Evolutionary conservation across 2,329 filamentous ascomycete genomes (phyloP), one percentile per base, ranked within the genome.

Genomic region (Diaporthe vaccinii): DNA sequence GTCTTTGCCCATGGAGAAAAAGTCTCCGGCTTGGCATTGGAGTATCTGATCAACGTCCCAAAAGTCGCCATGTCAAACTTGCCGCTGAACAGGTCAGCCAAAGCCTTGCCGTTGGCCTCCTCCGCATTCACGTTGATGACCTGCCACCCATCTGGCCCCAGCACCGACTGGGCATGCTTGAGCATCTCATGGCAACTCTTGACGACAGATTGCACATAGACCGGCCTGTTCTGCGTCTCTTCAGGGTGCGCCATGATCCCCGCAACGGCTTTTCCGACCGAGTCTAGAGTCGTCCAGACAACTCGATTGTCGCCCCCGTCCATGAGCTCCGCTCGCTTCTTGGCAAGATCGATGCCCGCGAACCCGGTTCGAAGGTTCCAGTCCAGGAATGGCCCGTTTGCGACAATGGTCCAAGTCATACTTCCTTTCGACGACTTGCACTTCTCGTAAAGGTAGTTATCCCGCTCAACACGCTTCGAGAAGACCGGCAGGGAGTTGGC

Each of bases 371-470:
- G 69, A 44, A 82, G 75, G 69, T 74, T 74, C 80, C 78, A 80
- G 77, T 83, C 81, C 49, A 83, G 78, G 67, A 84, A 83, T 3
- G 79, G 72, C 20, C 81, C 81, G 61, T 77, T 81, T 69, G 75
- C 65, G 62, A 84, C 75, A 73, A 78, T 77, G 8, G 82, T 83
- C 77, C 79, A 84, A 17, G 80, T 79, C 65, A 83, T 76, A 10
- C 36, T 46, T 4, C 61, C 61, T 3, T 36, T 51, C 9, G 65
- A 69, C 1, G 46, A 39, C 34, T 69, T 36, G 65, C 65, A 69
- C 22, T 15, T 69, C 15, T 69, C 65, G n/a, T 41, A 69, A 7
- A 69, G 49, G 34, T 69, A 39, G n/a, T 69, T 55, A 9, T 69
- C 65, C 10, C 65, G 49, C n/a, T 31, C 49, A 7, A 69, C 65